A percentile compares a stretch with the other conserved stretches of the same genome.
These are phyloP conservation scores for Abortiporus biennis DNA, from an alignment of 1,284 basidiomycete genomes.

Conservation along the genomic window DNA sequence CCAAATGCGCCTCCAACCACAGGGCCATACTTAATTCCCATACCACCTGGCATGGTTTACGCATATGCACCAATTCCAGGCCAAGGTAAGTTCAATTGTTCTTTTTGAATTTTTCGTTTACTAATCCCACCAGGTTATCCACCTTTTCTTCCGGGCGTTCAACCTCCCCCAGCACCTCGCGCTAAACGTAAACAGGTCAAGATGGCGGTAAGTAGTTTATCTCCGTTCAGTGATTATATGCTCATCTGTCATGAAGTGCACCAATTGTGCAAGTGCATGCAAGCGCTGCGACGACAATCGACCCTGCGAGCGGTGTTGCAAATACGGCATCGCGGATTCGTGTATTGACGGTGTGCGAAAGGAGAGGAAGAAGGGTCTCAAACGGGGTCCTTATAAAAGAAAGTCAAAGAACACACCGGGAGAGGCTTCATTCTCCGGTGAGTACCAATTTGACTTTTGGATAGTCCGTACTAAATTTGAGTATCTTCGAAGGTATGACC, in stretches of 20 bases:
- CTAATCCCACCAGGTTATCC: constrained; percentile 22
- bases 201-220: constrained; percentile 63
- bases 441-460: constrained; percentile 4
- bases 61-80: constrained; percentile 44
- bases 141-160: constrained; percentile 23
- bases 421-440: constrained; percentile 10
- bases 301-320: constrained; percentile 76
- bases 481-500: constrained; percentile 17
- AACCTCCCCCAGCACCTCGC: constrained; percentile 24
- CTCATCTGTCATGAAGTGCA: constrained; percentile 43
- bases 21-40: constrained; percentile 44
- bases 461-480: constrained; percentile 1
- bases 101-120: not conserved
- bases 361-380: constrained; percentile 81
- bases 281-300: constrained; percentile 80
- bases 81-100: constrained; percentile 33
- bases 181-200: constrained; percentile 84
- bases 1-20: constrained; percentile 37
- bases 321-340: constrained; percentile 66
- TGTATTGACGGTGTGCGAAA: constrained; percentile 77
- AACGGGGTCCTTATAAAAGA: constrained; percentile 81
- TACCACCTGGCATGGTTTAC: constrained; percentile 58
- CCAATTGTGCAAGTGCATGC: constrained; percentile 81
- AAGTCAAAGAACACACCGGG: constrained; percentile 44
- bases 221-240: constrained; percentile 1